Percentiles rank a stretch among this genome's conserved stretches.
Evolutionary conservation across 345 rosid species (phyloP).

Genomic region (Tarenaya hassleriana): DNA sequence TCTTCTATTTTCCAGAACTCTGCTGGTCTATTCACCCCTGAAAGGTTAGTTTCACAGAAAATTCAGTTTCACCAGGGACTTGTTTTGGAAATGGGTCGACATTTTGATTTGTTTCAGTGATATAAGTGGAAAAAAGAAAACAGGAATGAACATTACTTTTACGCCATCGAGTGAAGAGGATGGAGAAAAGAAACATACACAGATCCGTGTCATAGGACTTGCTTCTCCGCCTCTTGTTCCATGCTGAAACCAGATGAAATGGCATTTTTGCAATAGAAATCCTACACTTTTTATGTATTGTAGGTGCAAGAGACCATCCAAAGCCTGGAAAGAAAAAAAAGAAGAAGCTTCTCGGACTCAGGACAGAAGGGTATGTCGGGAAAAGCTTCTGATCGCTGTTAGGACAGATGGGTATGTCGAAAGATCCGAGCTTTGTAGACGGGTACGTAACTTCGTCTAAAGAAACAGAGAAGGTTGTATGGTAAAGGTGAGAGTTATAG

Average conservation of each 20-base stretch:
- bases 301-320: conserved; percentile 13
- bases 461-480: conserved; percentile 24
- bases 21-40: conserved; percentile 75
- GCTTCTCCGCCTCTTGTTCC: conserved; percentile 94
- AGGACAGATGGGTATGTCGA: background rate
- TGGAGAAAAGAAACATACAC: conserved; percentile 52
- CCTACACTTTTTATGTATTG: conserved; percentile 12
- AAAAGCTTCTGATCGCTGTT: no score
- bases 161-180: conserved; percentile 34
- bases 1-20: conserved; percentile 70
- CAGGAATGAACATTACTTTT: conserved; percentile 16
- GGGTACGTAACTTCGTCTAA: conserved; percentile 16
- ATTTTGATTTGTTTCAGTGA: background rate
- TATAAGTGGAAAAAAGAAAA: background rate
- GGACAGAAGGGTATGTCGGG: no score
- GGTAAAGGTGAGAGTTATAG: conserved; percentile 19
- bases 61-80: conserved; percentile 20
- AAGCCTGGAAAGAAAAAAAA: background rate
- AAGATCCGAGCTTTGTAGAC: background rate
- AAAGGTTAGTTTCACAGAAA: conserved; percentile 21
- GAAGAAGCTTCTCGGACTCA: conserved; percentile 10
- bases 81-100: background rate
- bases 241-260: conserved; percentile 77
- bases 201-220: conserved; percentile 77
- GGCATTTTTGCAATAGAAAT: conserved; percentile 56